Percentiles rank a stretch among this genome's conserved stretches.
Evolutionary conservation across 192 early-diverging fungal species (phyloP).

Genomic region (Coemansia sp.): DNA sequence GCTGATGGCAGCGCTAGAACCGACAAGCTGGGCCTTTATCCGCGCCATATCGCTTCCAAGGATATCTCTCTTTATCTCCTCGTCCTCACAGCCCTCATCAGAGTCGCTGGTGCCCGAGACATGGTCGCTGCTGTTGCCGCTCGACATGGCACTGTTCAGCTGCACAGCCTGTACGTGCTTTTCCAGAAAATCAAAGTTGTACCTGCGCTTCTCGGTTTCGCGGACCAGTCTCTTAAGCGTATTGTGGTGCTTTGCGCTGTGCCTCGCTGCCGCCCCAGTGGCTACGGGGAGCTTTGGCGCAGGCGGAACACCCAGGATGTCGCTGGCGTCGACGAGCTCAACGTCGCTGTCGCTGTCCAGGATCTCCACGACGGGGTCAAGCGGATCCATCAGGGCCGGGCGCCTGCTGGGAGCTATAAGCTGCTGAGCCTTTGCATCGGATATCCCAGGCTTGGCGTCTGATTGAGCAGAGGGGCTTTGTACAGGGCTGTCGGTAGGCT

Average conservation of each 20-base stretch:
- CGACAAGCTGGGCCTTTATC: not conserved
- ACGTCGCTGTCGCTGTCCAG: slow-evolving; percentile 26
- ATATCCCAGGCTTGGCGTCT: not conserved
- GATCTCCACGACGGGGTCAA: not conserved
- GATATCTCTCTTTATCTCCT: slow-evolving; percentile 6
- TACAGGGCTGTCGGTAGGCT: not conserved
- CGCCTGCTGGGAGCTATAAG: not conserved
- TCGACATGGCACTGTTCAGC: not conserved
- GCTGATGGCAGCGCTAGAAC: not conserved
- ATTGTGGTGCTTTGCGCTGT: slow-evolving; percentile 24
- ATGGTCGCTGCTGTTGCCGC: slow-evolving; percentile 5
- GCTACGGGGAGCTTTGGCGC: not conserved
- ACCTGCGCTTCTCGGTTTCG: slow-evolving; percentile 17
- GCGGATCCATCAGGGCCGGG: not conserved
- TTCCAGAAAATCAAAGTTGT: slow-evolving; percentile 35
- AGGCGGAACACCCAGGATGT: slow-evolving; percentile 17
- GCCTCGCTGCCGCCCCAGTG: too few relatives aligned
- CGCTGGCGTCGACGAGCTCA: slow-evolving; percentile 29
- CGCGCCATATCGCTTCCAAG: slow-evolving; percentile 1
- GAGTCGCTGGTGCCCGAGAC: not conserved
- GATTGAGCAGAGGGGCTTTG: not conserved
- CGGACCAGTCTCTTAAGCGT: slow-evolving; percentile 38
- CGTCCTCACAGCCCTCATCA: not conserved
- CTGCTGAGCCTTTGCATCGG: not conserved
- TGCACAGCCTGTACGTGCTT: slow-evolving; percentile 9